Percentiles rank a stretch among this genome's conserved stretches.
Conservation (phyloP, 2,329 filamentous ascomycete genomes). For the Ophiosphaerella narmari region DNA sequence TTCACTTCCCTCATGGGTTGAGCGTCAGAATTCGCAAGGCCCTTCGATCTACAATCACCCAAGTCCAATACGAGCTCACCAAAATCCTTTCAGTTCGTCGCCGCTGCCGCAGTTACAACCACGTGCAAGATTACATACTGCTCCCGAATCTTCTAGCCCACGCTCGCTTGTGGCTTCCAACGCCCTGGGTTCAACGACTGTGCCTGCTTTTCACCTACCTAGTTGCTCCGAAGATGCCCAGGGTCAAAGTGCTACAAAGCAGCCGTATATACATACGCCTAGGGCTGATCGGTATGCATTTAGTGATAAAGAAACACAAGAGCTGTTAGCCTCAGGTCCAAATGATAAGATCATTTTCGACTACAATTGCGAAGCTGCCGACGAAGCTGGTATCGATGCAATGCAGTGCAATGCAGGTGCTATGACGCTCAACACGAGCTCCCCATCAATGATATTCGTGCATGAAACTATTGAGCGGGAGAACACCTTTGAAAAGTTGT, state of each 20-base stretch:
- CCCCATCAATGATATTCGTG: constrained; percentile 3
- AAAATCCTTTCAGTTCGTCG: constrained; percentile 36
- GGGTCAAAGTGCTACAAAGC: constrained; percentile 8
- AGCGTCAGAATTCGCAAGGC: constrained; percentile 12
- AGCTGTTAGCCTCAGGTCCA: constrained; percentile 41
- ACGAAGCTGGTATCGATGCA: background rate
- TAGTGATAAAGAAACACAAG: constrained; percentile 40
- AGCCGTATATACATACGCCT: constrained; percentile 21
- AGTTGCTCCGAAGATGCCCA: background rate
- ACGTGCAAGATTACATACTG: constrained; percentile 9
- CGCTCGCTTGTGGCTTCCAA: constrained; percentile 7
- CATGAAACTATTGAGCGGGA: constrained; percentile 23
- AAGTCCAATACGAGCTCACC: constrained; percentile 24
- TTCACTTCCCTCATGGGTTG: constrained; percentile 14
- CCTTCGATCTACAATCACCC: constrained; percentile 29
- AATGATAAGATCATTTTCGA: constrained; percentile 42
- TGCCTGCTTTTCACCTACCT: constrained; percentile 17
- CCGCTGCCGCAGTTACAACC: constrained; percentile 23
- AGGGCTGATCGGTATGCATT: constrained; percentile 30
- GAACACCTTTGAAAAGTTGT: constrained; percentile 44
- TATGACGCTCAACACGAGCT: constrained; percentile 3
- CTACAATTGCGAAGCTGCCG: constrained; percentile 9
- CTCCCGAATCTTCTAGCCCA: constrained; percentile 9
- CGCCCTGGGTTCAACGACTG: constrained; percentile 21
- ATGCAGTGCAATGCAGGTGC: background rate